These are phyloP conservation scores for Amanita exitialis DNA, from an alignment of 768 basidiomycete genomes.

Conservation along the genomic window DNA sequence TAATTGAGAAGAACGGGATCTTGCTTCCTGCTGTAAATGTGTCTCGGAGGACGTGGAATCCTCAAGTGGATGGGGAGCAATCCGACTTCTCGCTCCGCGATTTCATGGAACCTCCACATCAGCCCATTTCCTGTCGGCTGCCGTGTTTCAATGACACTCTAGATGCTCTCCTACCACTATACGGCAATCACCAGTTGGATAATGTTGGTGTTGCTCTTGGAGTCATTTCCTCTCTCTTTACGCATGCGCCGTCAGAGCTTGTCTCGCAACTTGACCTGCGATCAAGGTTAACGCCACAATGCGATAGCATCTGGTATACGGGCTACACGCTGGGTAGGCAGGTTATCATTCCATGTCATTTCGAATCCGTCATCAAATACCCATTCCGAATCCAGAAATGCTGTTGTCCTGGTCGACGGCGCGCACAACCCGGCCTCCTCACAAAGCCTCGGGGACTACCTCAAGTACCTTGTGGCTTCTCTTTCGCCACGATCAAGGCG, in stretches of 20 bases:
- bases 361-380: conserved; percentile 11
- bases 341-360: conserved; percentile 61
- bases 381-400: conserved; percentile 3
- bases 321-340: conserved; percentile 65
- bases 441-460: conserved; percentile 52
- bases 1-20: conserved; percentile 28
- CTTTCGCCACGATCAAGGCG: conserved; percentile 10
- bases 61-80: conserved; percentile 22
- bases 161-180: conserved; percentile 48
- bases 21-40: conserved; percentile 29
- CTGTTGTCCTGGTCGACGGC: conserved; percentile 73
- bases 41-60: conserved; percentile 21
- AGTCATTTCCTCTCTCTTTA: conserved; percentile 48
- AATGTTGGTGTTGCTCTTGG: conserved; percentile 69
- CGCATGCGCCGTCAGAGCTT: conserved; percentile 17
- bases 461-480: conserved; percentile 28
- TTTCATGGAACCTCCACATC: conserved; percentile 26
- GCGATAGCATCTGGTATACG: conserved; percentile 49
- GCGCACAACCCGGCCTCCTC: conserved; percentile 89
- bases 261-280: conserved; percentile 10
- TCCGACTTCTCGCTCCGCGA: conserved; percentile 21
- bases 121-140: conserved; percentile 32
- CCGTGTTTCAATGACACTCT: conserved; percentile 33
- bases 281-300: conserved; percentile 33
- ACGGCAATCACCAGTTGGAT: conserved; percentile 76